Conservation (phyloP, 345 rosid genomes). For the Rhodamnia rubescens region DNA sequence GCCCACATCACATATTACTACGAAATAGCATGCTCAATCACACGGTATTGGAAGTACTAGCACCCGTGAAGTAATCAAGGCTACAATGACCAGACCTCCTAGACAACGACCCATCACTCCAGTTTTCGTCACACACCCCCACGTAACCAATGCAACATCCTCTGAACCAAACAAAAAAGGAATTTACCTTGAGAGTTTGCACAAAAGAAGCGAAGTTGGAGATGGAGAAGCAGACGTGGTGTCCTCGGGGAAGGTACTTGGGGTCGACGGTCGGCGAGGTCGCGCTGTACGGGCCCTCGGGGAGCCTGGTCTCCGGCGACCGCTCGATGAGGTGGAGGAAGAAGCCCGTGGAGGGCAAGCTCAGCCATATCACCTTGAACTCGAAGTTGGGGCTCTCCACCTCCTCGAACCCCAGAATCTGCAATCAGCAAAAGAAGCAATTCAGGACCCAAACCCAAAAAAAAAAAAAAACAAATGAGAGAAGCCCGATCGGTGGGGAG, state of each 20-base stretch:
- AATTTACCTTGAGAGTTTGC: constrained; percentile 46
- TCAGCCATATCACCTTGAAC: constrained; percentile 77
- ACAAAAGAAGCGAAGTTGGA: constrained; percentile 66
- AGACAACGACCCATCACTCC: not conserved
- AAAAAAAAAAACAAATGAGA: too few species aligned
- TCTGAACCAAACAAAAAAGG: not conserved
- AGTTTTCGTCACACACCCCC: not conserved
- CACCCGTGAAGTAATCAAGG: not conserved
- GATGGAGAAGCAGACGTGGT: constrained; percentile 74
- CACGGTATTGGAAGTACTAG: too few species aligned
- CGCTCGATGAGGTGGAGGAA: constrained; percentile 72
- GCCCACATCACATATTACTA: not conserved
- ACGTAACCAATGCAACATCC: not conserved
- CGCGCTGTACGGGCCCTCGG: constrained; percentile 81
- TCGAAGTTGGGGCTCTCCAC: constrained; percentile 60
- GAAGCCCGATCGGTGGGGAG: not conserved
- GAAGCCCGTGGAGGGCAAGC: constrained; percentile 42
- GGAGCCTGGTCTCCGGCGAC: constrained; percentile 50
- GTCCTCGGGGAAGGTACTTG: constrained; percentile 66
- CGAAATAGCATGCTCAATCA: not conserved
- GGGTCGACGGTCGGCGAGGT: constrained; percentile 45
- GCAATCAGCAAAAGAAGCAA: not conserved
- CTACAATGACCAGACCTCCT: not conserved
- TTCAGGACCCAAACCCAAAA: not conserved
- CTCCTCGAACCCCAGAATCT: constrained; percentile 82